These are phyloP conservation scores for Nannochloropsis salina DNA, from an alignment of 108 stramenopile genomes.

Conservation along the genomic window DNA sequence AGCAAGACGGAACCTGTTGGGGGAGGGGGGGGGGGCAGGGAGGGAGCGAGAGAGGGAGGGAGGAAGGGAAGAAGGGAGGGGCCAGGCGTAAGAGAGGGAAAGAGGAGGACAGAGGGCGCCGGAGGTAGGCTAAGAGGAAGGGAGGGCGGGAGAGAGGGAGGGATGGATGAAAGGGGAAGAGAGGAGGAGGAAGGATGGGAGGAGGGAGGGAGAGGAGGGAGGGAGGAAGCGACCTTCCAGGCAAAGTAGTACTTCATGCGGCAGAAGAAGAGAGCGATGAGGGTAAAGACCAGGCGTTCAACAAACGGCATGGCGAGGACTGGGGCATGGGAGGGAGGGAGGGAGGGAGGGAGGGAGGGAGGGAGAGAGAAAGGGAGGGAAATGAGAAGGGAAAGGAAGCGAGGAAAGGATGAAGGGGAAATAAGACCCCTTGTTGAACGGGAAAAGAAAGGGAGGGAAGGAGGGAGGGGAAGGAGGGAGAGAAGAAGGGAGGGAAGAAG, in stretches of 20 bases:
- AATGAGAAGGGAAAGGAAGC: not conserved
- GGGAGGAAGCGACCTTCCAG: constrained; percentile 64
- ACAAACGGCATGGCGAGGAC: constrained; percentile 63
- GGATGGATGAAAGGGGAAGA: not conserved
- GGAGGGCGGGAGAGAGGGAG: constrained; percentile 20
- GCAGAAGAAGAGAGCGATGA: constrained; percentile 72
- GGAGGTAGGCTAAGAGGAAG: not conserved
- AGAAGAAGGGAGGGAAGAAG: no score
- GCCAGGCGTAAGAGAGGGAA: not conserved
- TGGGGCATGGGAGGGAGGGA: constrained; percentile 34
- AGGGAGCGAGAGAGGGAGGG: not conserved
- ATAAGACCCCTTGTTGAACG: no score
- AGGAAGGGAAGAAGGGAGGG: not conserved
- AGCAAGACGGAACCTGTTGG: no score
- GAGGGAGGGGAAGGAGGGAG: no score
- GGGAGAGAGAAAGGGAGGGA: not conserved
- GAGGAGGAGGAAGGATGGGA: not conserved
- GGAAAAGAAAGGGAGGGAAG: no score
- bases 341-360: not conserved
- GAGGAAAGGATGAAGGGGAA: no score
- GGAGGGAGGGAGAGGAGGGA: not conserved
- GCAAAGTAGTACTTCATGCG: constrained; percentile 95
- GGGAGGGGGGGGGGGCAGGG: not conserved
- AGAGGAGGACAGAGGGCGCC: not conserved
- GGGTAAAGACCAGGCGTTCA: constrained; percentile 63